phyloP scores from a whole-genome alignment of 1,284 basidiomycete species.

The Cerioporus squamosus region DNA sequence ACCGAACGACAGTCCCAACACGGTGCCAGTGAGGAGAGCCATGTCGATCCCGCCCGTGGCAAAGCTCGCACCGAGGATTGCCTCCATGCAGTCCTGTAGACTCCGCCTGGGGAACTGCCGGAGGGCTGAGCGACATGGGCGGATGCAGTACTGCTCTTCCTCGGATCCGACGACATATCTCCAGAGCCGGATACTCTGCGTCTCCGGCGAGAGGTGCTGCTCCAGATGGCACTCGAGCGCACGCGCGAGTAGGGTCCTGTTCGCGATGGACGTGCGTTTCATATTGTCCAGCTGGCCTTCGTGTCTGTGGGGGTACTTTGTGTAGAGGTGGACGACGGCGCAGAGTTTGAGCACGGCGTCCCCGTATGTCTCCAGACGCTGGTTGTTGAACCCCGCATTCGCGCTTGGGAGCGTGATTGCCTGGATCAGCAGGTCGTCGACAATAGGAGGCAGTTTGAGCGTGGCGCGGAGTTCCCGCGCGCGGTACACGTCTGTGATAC shows the following conservation, averaged over 20 bases:
- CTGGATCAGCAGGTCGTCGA: conserved; percentile 62
- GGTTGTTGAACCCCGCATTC: conserved; percentile 70
- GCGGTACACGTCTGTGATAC: conserved; percentile 67
- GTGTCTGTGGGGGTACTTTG: conserved; percentile 73
- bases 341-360: conserved; percentile 82
- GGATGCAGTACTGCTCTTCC: conserved; percentile 32
- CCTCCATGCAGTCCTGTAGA: conserved; percentile 87
- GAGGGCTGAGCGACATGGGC: conserved; percentile 31
- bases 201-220: conserved; percentile 64
- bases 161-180: conserved; percentile 50
- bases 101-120: conserved; percentile 64
- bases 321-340: conserved; percentile 76
- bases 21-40: conserved; percentile 66
- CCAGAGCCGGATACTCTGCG: conserved; percentile 61
- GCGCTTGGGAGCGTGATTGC: conserved; percentile 75
- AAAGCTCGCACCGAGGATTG: conserved; percentile 76
- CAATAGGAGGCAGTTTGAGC: conserved; percentile 63
- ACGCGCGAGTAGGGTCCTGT: conserved; percentile 67
- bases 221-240: conserved; percentile 69
- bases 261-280: conserved; percentile 67
- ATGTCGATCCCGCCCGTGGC: conserved; percentile 69
- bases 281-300: conserved; percentile 79
- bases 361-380: conserved; percentile 83
- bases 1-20: conserved; percentile 73
- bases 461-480: conserved; percentile 51